These are phyloP conservation scores for Euphorbia tirucalli DNA, from an alignment of 345 rosid species.

Conservation along the genomic window DNA sequence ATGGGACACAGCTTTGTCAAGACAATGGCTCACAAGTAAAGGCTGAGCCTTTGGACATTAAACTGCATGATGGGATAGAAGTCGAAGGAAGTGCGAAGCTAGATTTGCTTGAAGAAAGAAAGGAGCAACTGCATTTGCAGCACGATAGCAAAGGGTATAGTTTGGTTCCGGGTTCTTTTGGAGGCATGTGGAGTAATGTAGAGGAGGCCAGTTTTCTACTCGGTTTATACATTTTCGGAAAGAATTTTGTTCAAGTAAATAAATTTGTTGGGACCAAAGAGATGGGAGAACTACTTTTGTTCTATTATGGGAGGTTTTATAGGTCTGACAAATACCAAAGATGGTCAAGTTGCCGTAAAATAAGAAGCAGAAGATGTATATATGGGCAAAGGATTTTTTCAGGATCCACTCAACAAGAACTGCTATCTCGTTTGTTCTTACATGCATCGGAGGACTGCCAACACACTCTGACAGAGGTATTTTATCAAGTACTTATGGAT, in stretches of 20 bases:
- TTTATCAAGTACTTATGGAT: constrained; percentile 4
- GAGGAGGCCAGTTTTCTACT: constrained; percentile 61
- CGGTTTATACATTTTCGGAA: constrained; percentile 69
- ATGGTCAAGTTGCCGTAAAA: constrained; percentile 67
- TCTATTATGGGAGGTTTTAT: constrained; percentile 69
- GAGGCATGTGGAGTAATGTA: constrained; percentile 43
- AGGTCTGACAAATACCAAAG: constrained; percentile 46
- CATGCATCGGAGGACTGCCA: constrained; percentile 48
- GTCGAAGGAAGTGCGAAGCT: constrained; percentile 16
- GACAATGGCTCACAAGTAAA: constrained; percentile 15
- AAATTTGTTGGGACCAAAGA: constrained; percentile 51
- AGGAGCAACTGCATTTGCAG: constrained; percentile 21
- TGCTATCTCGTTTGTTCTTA: constrained; percentile 49
- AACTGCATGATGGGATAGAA: constrained; percentile 5
- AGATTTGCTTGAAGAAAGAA: constrained; percentile 16
- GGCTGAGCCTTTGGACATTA: constrained; percentile 18
- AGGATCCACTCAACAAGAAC: constrained; percentile 69
- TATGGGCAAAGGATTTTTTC: constrained; percentile 59
- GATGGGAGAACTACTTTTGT: constrained; percentile 61
- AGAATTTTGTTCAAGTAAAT: constrained; percentile 52
- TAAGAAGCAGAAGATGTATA: constrained; percentile 44
- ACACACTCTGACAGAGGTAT: constrained; percentile 53
- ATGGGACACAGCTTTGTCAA: not conserved
- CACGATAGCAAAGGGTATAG: constrained; percentile 11
- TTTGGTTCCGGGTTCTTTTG: constrained; percentile 46